A percentile compares a stretch with the other conserved stretches of the same genome.
Evolutionary conservation across 805 yeast genomes (phyloP).

Genomic region (Candida maesae): DNA sequence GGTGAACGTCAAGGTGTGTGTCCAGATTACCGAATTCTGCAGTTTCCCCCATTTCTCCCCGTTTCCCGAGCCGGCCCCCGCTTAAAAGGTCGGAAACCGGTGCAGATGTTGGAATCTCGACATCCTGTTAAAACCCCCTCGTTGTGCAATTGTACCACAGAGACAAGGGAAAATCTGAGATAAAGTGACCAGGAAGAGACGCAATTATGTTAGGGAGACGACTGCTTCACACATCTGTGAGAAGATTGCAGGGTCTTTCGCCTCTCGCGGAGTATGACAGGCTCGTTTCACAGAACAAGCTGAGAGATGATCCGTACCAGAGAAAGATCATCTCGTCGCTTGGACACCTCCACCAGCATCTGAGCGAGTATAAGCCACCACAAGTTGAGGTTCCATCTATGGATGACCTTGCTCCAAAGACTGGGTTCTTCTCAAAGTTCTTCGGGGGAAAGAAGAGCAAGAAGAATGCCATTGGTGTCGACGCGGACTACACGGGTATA

Average conservation of each 20-base stretch:
- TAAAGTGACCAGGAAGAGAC: too few species aligned
- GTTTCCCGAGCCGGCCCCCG: too few species aligned
- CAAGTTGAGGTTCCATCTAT: slow-evolving; percentile 49
- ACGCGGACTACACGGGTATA: slow-evolving; percentile 35
- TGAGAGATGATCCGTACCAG: slow-evolving; percentile 78
- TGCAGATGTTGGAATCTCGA: too few species aligned
- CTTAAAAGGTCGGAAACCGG: too few species aligned
- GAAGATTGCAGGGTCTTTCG: slow-evolving; percentile 23
- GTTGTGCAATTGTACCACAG: too few species aligned
- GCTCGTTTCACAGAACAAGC: slow-evolving; percentile 43
- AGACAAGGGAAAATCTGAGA: too few species aligned
- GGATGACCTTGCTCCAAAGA: slow-evolving; percentile 46
- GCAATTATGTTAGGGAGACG: slow-evolving; percentile 1
- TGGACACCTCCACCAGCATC: slow-evolving; percentile 51
- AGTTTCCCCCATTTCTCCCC: too few species aligned
- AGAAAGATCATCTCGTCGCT: slow-evolving; percentile 64
- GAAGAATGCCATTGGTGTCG: too few species aligned
- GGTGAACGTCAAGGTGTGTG: too few species aligned
- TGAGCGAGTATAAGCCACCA: slow-evolving; percentile 61
- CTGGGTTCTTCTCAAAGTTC: slow-evolving; percentile 35
- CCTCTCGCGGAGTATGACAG: slow-evolving; percentile 52
- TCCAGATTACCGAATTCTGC: too few species aligned
- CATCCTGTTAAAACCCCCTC: too few species aligned
- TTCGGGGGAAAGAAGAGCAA: slow-evolving; percentile 9
- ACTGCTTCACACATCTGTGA: slow-evolving; percentile 8